These are phyloP conservation scores for bread wheat (Triticum aestivum) DNA, from an alignment of 176 grass and related monocot species.

Conservation along the genomic window DNA sequence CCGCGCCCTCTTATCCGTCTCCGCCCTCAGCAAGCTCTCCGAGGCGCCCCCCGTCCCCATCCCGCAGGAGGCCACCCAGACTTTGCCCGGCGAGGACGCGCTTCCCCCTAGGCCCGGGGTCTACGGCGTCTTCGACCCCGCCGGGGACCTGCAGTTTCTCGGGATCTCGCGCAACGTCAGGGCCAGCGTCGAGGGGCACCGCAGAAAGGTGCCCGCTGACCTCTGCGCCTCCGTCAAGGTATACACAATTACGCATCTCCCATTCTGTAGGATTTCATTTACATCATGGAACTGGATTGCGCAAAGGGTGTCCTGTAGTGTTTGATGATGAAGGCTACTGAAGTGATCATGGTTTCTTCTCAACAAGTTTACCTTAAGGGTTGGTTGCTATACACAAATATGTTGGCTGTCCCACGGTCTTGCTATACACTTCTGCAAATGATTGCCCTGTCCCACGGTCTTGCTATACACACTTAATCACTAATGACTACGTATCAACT, in stretches of 20 bases:
- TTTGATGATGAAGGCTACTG: not conserved
- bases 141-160: constrained; percentile 70
- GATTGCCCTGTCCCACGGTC: not conserved
- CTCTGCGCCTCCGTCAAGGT: constrained; percentile 81
- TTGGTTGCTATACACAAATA: not conserved
- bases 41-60: constrained; percentile 54
- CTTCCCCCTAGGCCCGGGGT: constrained; percentile 55
- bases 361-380: not conserved
- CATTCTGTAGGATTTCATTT: not conserved
- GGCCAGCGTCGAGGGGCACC: constrained; percentile 69
- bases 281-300: not conserved
- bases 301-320: not conserved
- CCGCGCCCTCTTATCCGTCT: not conserved
- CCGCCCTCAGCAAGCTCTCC: constrained; percentile 47
- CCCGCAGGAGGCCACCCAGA: constrained; percentile 34
- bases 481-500: too few species aligned
- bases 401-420: not conserved
- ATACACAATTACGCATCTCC: not conserved
- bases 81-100: constrained; percentile 17
- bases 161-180: constrained; percentile 84
- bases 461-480: not conserved
- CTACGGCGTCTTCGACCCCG: constrained; percentile 66
- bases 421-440: not conserved
- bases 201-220: constrained; percentile 61
- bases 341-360: not conserved